Conservation (phyloP, 2,329 filamentous ascomycete genomes). For the Fusarium lateritium region DNA sequence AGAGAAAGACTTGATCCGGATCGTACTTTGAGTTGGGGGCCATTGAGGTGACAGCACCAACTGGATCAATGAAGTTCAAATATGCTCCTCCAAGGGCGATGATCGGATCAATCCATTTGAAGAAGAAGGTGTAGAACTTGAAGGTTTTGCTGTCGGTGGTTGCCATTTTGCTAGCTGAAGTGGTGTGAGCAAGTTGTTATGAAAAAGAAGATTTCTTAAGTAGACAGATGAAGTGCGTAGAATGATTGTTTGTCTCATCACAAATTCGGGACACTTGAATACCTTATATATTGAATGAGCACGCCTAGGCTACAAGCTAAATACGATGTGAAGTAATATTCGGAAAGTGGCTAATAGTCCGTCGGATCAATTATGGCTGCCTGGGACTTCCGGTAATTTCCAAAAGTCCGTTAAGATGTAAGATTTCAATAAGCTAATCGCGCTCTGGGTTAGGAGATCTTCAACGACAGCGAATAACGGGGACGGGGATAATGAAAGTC, state of each 20-base stretch:
- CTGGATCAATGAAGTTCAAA: conserved; percentile 18
- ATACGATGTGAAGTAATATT: too few species aligned
- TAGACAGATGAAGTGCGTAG: background rate
- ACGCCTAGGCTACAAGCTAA: background rate
- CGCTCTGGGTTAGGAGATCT: too few species aligned
- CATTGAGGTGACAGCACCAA: conserved; percentile 19
- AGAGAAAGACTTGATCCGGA: conserved; percentile 20
- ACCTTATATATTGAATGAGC: background rate
- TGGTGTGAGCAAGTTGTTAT: background rate
- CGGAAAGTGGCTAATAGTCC: background rate
- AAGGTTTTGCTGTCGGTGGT: background rate
- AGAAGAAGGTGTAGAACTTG: conserved; percentile 19
- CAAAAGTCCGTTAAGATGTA: background rate
- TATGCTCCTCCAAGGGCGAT: conserved; percentile 20
- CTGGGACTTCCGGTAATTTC: background rate
- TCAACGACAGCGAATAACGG: too few species aligned
- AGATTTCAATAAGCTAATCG: too few species aligned
- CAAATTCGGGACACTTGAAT: background rate
- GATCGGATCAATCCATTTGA: conserved; percentile 17
- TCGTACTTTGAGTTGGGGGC: conserved; percentile 19
- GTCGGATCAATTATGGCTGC: background rate
- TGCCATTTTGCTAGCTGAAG: background rate
- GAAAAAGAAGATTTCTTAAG: too few species aligned
- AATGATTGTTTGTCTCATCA: too few species aligned
- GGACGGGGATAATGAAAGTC: too few species aligned